Evolutionary conservation across 2,329 filamentous ascomycete species (phyloP), one percentile per base, ranked within the genome.

Genomic region (Aspergillus texensis): DNA sequence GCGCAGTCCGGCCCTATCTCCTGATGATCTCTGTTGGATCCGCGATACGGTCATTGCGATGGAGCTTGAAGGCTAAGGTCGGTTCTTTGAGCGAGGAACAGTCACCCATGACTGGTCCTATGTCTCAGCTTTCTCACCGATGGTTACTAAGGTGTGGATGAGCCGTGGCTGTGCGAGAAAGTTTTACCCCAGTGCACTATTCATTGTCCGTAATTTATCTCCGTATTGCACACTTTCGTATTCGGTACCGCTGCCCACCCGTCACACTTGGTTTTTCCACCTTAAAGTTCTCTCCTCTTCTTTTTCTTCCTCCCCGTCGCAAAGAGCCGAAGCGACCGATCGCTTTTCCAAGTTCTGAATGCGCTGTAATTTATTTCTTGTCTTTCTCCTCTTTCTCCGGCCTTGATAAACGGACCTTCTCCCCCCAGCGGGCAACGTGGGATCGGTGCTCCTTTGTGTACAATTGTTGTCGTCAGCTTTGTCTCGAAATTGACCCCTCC

Each of bases 1-100:
- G 58, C 58, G 58, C 58, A 60, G 58, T 16, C 24, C 52, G 57
- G 34, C 46, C 45, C 30, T 50, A 59, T 59, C 34, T 43, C 32
- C 45, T 52, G 45, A 59, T 59, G 57, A 52, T 52, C 52, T 55
- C 32, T 55, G 10, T 28, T 9, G 21, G 45, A 43, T 14, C 34
- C 46, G 34, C 45, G 36, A 58, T 21, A 58, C 30, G 39, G 30
- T 58, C 43, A 32, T 58, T 58, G 43, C 43, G 24, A 46, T 36
- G 43, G 30, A 48, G 30, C 43, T 39, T 36, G n/a, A 39, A 48
- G 21, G 30, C 28, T 12, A 54, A 54, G 52, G 32, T 34, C 11
- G 32, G 52, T 55, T 39, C 52, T 39, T 39, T 30, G 34, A 39
- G 21, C 30, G 10, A 14, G 46, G 6, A 36, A 32, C 21, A 39